These are phyloP conservation scores for Calonectria pauciramosa DNA, from an alignment of 2,329 filamentous ascomycete species.

Conservation along the genomic window DNA sequence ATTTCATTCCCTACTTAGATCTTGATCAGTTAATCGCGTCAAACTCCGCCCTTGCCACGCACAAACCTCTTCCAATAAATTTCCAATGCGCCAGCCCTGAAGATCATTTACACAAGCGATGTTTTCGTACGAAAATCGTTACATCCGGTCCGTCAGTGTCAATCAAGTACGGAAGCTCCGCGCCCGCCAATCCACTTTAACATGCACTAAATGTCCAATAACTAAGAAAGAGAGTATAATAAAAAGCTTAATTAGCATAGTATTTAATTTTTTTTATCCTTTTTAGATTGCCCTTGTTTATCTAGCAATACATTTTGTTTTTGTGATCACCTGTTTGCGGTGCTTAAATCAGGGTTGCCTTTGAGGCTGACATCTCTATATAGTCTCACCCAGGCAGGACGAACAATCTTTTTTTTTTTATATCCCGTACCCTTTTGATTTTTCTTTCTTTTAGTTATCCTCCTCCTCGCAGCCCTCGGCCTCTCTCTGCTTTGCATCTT, in stretches of 20 bases:
- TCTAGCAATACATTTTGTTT: neutral
- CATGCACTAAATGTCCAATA: neutral
- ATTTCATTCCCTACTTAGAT: no score
- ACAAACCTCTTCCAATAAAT: no score
- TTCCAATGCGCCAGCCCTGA: no score
- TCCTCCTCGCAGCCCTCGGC: neutral
- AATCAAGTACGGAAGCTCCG: no score
- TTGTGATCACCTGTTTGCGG: neutral
- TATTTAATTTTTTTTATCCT: neutral
- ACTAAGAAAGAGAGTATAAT: neutral
- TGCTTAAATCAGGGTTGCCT: neutral
- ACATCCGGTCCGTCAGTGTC: no score
- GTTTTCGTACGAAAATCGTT: no score
- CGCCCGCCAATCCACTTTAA: neutral
- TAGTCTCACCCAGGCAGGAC: neutral
- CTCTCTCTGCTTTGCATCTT: slow-evolving; percentile 40
- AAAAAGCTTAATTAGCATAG: neutral
- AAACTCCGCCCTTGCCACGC: no score
- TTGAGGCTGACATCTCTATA: neutral
- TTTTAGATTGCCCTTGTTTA: neutral
- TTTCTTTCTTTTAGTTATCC: neutral
- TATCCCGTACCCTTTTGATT: neutral
- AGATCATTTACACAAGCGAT: no score
- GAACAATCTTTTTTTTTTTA: neutral
- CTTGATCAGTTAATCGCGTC: no score